phyloP scores from a whole-genome alignment of 1,284 basidiomycete species.

The Rhizoctonia solani region DNA sequence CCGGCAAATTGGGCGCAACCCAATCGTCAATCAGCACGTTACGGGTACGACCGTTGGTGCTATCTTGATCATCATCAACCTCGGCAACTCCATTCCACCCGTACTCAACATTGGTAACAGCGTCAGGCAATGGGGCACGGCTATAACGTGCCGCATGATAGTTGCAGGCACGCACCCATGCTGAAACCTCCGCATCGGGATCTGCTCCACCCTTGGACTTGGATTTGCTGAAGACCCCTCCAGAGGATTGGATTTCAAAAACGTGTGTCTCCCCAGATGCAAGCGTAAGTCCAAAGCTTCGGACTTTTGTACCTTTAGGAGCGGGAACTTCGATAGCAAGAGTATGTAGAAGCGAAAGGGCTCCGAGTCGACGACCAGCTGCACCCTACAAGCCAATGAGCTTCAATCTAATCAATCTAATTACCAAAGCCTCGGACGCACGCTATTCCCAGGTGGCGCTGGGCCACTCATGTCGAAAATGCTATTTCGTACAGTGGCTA shows the following conservation, averaged over 20 bases:
- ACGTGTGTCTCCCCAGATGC: conserved; percentile 31
- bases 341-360: conserved; percentile 19
- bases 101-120: conserved; percentile 30
- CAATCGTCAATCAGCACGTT: conserved; percentile 25
- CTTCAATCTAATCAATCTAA: too few relatives aligned
- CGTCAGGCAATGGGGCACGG: conserved; percentile 29
- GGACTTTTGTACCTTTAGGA: conserved; percentile 21
- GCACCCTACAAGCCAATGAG: not conserved
- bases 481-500: conserved; percentile 6
- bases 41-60: not conserved
- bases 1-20: conserved; percentile 11
- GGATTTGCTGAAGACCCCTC: not conserved
- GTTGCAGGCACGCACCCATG: conserved; percentile 32
- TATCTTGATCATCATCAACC: conserved; percentile 15
- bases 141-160: conserved; percentile 33
- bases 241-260: conserved; percentile 21
- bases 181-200: conserved; percentile 23
- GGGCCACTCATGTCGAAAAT: conserved; percentile 22
- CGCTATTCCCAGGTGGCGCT: conserved; percentile 11
- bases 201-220: conserved; percentile 16
- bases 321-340: conserved; percentile 24
- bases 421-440: not conserved
- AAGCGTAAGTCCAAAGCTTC: conserved; percentile 30
- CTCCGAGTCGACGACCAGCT: conserved; percentile 6
- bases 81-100: conserved; percentile 23